Conservation (phyloP, 805 yeast species). For the Phaffomyces opuntiae region DNA sequence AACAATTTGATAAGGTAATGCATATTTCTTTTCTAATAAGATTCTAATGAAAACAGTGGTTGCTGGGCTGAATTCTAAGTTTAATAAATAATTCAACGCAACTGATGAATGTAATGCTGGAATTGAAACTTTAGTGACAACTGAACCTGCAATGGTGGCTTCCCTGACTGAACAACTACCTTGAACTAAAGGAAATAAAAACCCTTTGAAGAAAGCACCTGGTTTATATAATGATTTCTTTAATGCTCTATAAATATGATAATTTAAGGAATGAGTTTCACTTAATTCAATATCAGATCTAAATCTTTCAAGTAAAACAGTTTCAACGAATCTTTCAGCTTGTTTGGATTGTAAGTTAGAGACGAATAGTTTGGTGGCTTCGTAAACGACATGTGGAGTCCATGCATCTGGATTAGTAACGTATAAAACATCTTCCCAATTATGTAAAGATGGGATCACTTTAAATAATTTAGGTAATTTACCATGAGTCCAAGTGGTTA, state of each 20-base stretch:
- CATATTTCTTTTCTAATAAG: constrained; percentile 88
- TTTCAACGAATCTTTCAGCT: constrained; percentile 75
- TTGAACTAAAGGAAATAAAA: constrained; percentile 84
- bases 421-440: constrained; percentile 93
- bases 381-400: constrained; percentile 93
- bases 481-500: constrained; percentile 89
- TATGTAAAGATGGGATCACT: constrained; percentile 83
- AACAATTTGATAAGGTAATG: constrained; percentile 92
- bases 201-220: constrained; percentile 95
- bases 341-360: constrained; percentile 83
- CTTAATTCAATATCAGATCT: constrained; percentile 64
- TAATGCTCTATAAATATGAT: constrained; percentile 86
- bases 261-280: constrained; percentile 75
- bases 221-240: constrained; percentile 95
- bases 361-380: constrained; percentile 90
- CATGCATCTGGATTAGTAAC: constrained; percentile 90
- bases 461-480: constrained; percentile 95
- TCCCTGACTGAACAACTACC: constrained; percentile 87
- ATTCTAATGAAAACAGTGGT: constrained; percentile 86
- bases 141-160: constrained; percentile 92
- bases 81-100: constrained; percentile 78
- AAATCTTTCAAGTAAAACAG: constrained; percentile 64
- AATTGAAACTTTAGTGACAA: constrained; percentile 79
- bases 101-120: constrained; percentile 96
- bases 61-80: constrained; percentile 81